phyloP scores from a whole-genome alignment of 495 filamentous ascomycete genomes.

The Neurospora hispaniola region DNA sequence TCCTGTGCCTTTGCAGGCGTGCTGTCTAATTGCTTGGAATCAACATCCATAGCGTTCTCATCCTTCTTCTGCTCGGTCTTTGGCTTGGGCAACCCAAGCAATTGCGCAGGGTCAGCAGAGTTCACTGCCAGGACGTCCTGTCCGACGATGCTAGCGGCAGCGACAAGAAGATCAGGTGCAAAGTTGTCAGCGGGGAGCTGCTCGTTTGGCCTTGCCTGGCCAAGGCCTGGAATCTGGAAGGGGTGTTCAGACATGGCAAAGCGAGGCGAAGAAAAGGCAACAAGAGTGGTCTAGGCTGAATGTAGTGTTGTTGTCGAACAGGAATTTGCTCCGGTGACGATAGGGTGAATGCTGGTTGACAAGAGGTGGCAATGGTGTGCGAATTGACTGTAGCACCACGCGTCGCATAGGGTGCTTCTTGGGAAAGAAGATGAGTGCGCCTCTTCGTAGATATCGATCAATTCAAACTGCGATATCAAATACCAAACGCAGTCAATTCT shows the following conservation, averaged over 20 bases:
- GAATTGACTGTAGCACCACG: neutral
- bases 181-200: slow-evolving; percentile 13
- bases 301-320: neutral
- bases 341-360: neutral
- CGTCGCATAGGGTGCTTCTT: neutral
- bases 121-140: neutral
- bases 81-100: neutral
- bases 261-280: neutral
- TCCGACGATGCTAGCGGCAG: slow-evolving; percentile 6
- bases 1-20: neutral
- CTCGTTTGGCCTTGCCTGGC: slow-evolving; percentile 20
- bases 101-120: neutral
- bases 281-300: neutral
- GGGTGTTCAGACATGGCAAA: slow-evolving; percentile 30
- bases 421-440: neutral
- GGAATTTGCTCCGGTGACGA: neutral
- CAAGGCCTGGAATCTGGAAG: slow-evolving; percentile 33
- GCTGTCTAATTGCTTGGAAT: neutral
- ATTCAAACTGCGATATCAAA: neutral
- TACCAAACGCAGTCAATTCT: neutral
- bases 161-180: slow-evolving; percentile 13
- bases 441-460: neutral
- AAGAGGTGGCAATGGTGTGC: neutral
- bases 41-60: slow-evolving; percentile 3
- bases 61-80: slow-evolving; percentile 6